Evolutionary conservation across 2,329 filamentous ascomycete species (phyloP).

Genomic region (Nothomitra cinnamomea): DNA sequence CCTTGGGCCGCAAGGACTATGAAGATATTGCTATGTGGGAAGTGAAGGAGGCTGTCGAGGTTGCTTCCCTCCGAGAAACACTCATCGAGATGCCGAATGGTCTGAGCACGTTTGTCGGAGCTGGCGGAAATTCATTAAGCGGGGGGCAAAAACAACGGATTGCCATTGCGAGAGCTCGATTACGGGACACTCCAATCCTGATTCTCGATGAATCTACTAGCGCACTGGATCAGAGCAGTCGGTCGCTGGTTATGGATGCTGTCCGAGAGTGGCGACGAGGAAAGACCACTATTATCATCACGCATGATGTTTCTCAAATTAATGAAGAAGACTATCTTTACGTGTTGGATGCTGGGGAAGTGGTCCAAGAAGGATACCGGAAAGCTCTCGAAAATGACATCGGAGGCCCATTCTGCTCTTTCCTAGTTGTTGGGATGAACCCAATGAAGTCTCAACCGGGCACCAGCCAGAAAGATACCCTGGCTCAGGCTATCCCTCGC

Average conservation of each 20-base stretch:
- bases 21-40: slow-evolving; percentile 33
- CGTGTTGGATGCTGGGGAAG: slow-evolving; percentile 50
- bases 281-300: slow-evolving; percentile 86
- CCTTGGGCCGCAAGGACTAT: slow-evolving; percentile 43
- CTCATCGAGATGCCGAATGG: slow-evolving; percentile 51
- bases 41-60: slow-evolving; percentile 43
- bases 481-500: background rate
- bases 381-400: slow-evolving; percentile 32
- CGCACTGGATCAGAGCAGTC: slow-evolving; percentile 60
- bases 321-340: slow-evolving; percentile 58
- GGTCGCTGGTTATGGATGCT: slow-evolving; percentile 50
- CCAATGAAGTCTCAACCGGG: background rate
- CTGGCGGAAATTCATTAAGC: slow-evolving; percentile 54
- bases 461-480: background rate
- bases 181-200: slow-evolving; percentile 63
- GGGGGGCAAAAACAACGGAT: slow-evolving; percentile 75
- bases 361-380: slow-evolving; percentile 54
- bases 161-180: slow-evolving; percentile 58
- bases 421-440: background rate
- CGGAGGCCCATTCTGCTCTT: slow-evolving; percentile 29
- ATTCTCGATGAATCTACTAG: slow-evolving; percentile 83
- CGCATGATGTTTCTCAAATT: slow-evolving; percentile 74
- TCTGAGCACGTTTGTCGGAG: slow-evolving; percentile 53
- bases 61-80: slow-evolving; percentile 52
- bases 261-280: slow-evolving; percentile 60